A percentile compares a stretch with the other conserved stretches of the same genome.
Evolutionary conservation across 2,329 filamentous ascomycete species (phyloP).

Genomic region (Apiospora phragmitis): DNA sequence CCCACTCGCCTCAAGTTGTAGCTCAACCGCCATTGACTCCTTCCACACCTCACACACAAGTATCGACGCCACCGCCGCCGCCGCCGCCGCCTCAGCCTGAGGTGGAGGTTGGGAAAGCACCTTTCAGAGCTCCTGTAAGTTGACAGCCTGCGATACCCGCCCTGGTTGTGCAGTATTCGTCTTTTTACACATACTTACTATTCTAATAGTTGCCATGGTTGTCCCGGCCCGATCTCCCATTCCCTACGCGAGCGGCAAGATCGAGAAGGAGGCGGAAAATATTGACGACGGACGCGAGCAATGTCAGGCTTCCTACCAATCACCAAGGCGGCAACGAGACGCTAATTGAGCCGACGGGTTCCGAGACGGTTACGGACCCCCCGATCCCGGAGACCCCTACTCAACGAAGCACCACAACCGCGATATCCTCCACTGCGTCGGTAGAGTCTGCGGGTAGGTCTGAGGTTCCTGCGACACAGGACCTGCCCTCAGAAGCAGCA

Average conservation of each 20-base stretch:
- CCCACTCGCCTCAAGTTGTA: conserved; percentile 42
- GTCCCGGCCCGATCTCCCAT: conserved; percentile 51
- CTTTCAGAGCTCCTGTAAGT: conserved; percentile 54
- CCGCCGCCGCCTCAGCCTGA: conserved; percentile 26
- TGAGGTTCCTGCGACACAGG: conserved; percentile 19
- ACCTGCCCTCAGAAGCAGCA: background rate
- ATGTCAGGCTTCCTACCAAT: conserved; percentile 44
- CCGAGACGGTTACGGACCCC: conserved; percentile 21
- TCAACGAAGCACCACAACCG: background rate
- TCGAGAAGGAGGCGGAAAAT: conserved; percentile 43
- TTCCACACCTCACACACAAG: conserved; percentile 42
- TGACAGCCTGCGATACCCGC: background rate
- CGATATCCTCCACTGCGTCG: background rate
- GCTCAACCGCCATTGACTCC: conserved; percentile 46
- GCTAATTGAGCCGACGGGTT: conserved; percentile 9
- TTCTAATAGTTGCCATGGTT: conserved; percentile 56
- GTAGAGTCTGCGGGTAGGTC: background rate
- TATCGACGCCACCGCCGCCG: background rate
- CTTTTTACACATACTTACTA: background rate
- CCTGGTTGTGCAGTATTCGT: background rate
- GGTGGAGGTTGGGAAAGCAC: conserved; percentile 23
- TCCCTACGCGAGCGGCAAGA: conserved; percentile 45
- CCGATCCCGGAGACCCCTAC: conserved; percentile 23
- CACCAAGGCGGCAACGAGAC: conserved; percentile 35
- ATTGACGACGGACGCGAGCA: conserved; percentile 35